Base-by-base conservation (phyloP, 2,329 filamentous ascomycete genomes). In the Neofusicoccum laricinum region DNA sequence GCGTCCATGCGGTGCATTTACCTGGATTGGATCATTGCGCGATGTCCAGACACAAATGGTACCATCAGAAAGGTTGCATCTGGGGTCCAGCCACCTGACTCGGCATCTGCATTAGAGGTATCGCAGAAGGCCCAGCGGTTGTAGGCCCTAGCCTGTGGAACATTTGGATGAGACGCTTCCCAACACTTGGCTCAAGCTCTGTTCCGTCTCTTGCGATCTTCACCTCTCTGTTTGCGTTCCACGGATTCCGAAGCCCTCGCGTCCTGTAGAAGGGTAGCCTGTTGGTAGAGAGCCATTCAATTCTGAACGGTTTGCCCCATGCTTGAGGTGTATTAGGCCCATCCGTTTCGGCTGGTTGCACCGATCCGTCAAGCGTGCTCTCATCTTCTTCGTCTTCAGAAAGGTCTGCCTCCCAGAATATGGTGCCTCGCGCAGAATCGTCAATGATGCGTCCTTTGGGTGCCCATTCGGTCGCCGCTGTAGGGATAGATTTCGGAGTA, bases 181-280 rank as follows among this genome's bases (percentile, higher is more conserved):
- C 94, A 48, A 96, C 86, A 34, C 83, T 86, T 32, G 93, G 91
- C 76, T 98, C 94, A 61, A 98, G 81, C 76, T 98, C 94, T 0
- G 94, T 98, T 1, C 94, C 94, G 71, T 98, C 94, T 71, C 94
- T 85, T 25, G 94, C 94, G 73, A 98, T 97, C 78, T 98, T 98
- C 67, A 98, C 91, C 73, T 98, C 94, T 61, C 94, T 84, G 72
- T 97, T 97, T 4, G 92, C 90, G 75, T 98, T 98, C 92, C 93
- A 97, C 0, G 92, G 90, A 73, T 98, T 98, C 38, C 93, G 86
- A 63, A 98, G 78, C 0, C 94, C 93, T 67, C 93, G 83, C 0
- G 93, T 96, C 48, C 91, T 87, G 75, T 95, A 96, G 73, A 98
- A 98, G 0, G 94, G 93, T 4, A 98, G 83, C 40, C 89, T 86